Conservation (phyloP, 108 stramenopile genomes). For the Cyclotella sp. region DNA sequence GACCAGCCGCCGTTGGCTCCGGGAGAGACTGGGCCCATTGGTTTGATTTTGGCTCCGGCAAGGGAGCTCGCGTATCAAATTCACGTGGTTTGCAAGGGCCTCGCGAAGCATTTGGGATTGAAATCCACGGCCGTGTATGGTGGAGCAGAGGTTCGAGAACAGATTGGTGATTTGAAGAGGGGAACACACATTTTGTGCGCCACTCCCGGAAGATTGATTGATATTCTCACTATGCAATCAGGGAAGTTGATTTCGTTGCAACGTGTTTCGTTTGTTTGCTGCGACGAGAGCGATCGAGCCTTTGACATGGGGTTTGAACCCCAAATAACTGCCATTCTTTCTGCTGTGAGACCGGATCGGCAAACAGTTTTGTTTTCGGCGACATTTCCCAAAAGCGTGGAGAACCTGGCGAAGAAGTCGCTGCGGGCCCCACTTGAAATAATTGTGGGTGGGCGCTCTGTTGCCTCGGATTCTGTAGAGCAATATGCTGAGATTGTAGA, state of each 20-base stretch:
- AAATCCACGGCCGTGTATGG: slow-evolving; percentile 97
- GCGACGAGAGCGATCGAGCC: slow-evolving; percentile 99
- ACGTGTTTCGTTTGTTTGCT: slow-evolving; percentile 94
- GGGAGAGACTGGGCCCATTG: slow-evolving; percentile 96
- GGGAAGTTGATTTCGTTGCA: slow-evolving; percentile 92
- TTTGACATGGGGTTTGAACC: slow-evolving; percentile 99
- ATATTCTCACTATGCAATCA: slow-evolving; percentile 98
- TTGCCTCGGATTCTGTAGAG: slow-evolving; percentile 93
- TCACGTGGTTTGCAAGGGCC: slow-evolving; percentile 85
- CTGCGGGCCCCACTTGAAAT: slow-evolving; percentile 94
- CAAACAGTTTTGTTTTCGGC: slow-evolving; percentile 98
- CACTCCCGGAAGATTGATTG: slow-evolving; percentile 98
- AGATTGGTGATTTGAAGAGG: slow-evolving; percentile 97
- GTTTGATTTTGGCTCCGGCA: slow-evolving; percentile 95
- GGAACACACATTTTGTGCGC: slow-evolving; percentile 97
- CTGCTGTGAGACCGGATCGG: slow-evolving; percentile 93
- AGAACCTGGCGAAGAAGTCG: slow-evolving; percentile 90
- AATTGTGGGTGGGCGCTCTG: slow-evolving; percentile 95
- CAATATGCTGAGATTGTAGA: slow-evolving; percentile 94
- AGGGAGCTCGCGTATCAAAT: slow-evolving; percentile 98
- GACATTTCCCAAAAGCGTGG: slow-evolving; percentile 97
- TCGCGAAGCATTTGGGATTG: slow-evolving; percentile 77
- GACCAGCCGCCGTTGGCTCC: slow-evolving; percentile 93
- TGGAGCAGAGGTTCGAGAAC: slow-evolving; percentile 96
- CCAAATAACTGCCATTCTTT: slow-evolving; percentile 93